phyloP scores from a whole-genome alignment of 169 alveolate genomes.

The Theileria sp. region DNA sequence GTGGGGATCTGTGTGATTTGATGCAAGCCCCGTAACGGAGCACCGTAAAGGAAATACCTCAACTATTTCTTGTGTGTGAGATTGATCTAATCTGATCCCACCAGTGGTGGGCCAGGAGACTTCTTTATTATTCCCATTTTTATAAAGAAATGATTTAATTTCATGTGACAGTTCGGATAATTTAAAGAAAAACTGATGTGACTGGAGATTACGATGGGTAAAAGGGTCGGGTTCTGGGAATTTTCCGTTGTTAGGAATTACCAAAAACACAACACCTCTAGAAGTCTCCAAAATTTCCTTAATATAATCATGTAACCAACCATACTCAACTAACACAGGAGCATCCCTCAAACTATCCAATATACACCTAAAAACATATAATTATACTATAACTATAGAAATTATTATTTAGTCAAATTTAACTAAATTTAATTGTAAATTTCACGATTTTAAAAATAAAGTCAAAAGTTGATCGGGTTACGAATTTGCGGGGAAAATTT shows the following conservation, averaged over 20 bases:
- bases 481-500: too few relatives aligned
- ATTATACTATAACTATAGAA: neutral
- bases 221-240: constrained; percentile 40
- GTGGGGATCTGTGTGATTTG: too few relatives aligned
- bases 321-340: constrained; percentile 40
- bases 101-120: constrained; percentile 64
- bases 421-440: too few relatives aligned
- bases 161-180: constrained; percentile 14
- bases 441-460: neutral
- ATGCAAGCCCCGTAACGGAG: too few relatives aligned
- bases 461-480: too few relatives aligned
- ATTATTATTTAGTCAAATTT: neutral
- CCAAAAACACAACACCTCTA: constrained; percentile 32
- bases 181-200: constrained; percentile 45
- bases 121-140: neutral
- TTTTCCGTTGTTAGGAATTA: constrained; percentile 18
- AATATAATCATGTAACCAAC: constrained; percentile 27
- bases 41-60: too few relatives aligned
- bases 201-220: constrained; percentile 2
- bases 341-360: constrained; percentile 60
- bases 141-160: neutral
- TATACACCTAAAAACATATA: constrained; percentile 33
- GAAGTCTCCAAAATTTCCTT: constrained; percentile 21
- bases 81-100: constrained; percentile 49
- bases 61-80: too few relatives aligned